Base-by-base conservation (phyloP, 2,329 filamentous ascomycete genomes). In the Claviceps sorghi region DNA sequence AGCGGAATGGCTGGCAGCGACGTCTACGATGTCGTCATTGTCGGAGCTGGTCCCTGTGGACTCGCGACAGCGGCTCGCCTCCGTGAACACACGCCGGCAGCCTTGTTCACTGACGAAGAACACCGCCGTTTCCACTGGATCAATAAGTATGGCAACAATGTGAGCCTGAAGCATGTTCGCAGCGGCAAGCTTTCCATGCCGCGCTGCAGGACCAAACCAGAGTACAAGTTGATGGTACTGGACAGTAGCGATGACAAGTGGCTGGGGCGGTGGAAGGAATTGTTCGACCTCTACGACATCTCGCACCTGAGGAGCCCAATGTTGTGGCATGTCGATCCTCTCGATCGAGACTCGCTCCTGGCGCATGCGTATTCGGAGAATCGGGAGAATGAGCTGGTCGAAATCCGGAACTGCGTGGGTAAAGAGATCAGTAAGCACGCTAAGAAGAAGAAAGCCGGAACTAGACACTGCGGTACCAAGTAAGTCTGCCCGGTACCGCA, bases 91-190 rank as follows among this genome's bases (percentile, higher is more conserved):
- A 85, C 84, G 0, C 86, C 86, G 0, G 86, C 83, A 0, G 85
- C 86, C 1, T 79, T 89, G 50, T 91, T 91, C 67, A 90, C 86
- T 0, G 86, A 91, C 61, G 84, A 87, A 58, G 87, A 91, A 61
- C 86, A 91, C 60, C 80, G 83, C 43, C 76, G 86, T n/a, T 91
- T 86, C 63, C 80, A 86, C 64, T 89, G 85, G 83, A 82, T 88
- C 53, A 75, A 75, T 53, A 83, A 81, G 52, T 78, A 87, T 61
- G 75, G 76, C 30, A 73, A 73, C 30, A 76, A 78, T 32, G 78
- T 81, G 65, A 72, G 73, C 8, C 70, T 83, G 55, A 82, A 80
- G 52, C 61, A 69, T 22, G 62, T 66, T n/a, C 61, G 66, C 55
- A 61, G 63, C 49, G 57, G 67, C 52, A 68, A 67, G 58, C 53